A percentile compares a stretch with the other conserved stretches of the same genome.
Evolutionary conservation across 345 rosid species (phyloP).

Genomic region (Boechera stricta): DNA sequence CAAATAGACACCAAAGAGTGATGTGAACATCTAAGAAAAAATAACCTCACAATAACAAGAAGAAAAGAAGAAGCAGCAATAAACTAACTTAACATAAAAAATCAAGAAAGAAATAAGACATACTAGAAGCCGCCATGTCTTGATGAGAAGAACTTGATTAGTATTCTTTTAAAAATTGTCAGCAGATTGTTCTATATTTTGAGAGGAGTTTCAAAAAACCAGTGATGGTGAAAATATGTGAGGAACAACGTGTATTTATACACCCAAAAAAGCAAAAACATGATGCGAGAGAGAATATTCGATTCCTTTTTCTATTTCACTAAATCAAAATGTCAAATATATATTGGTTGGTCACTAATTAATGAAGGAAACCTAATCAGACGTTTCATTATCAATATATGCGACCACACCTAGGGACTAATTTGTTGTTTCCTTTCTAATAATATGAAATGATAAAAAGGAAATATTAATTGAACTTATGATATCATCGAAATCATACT

Average conservation of each 20-base stretch:
- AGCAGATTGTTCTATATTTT: not conserved
- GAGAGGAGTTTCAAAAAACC: not conserved
- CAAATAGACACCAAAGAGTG: too few relatives aligned
- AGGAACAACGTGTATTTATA: not conserved
- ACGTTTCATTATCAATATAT: too few relatives aligned
- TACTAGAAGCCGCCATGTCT: not conserved
- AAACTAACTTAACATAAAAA: not conserved
- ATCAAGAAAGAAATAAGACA: not conserved
- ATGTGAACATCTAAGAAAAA: too few relatives aligned
- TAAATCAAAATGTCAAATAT: not conserved
- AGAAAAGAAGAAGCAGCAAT: not conserved
- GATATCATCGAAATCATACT: too few relatives aligned
- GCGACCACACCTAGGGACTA: too few relatives aligned
- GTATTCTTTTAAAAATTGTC: not conserved
- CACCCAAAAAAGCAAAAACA: not conserved
- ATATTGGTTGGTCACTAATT: too few relatives aligned
- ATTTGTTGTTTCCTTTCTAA: too few relatives aligned
- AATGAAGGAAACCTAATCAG: too few relatives aligned
- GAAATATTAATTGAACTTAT: too few relatives aligned
- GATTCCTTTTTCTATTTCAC: not conserved
- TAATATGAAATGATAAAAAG: too few relatives aligned
- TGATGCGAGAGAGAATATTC: not conserved
- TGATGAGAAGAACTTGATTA: not conserved
- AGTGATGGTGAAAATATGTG: not conserved
- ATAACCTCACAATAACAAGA: too few relatives aligned